phyloP scores from a whole-genome alignment of 2,329 filamentous ascomycete genomes.

The Arthrobotrys iridis region DNA sequence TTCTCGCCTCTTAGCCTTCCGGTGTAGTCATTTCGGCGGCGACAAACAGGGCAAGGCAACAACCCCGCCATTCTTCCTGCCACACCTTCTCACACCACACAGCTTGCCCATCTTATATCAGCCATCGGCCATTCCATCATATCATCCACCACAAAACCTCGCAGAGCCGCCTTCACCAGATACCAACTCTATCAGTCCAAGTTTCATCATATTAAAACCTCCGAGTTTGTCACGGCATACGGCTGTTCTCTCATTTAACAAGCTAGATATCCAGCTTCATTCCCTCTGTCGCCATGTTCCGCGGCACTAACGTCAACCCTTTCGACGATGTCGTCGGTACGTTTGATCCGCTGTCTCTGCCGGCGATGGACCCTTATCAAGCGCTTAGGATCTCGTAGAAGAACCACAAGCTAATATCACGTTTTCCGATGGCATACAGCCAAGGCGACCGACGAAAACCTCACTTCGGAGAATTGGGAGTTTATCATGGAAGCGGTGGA shows the following conservation, averaged over 20 bases:
- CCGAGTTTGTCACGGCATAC: background rate
- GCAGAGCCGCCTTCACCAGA: conserved; percentile 22
- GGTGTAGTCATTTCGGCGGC: conserved; percentile 6
- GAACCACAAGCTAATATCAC: conserved; percentile 4
- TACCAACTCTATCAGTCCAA: background rate
- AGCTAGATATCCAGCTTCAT: background rate
- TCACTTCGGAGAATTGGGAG: conserved; percentile 83
- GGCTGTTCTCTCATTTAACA: background rate
- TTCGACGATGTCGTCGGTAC: conserved; percentile 53
- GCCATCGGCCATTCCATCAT: conserved; percentile 31
- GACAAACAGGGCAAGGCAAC: conserved; percentile 37
- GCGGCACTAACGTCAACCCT: conserved; percentile 43
- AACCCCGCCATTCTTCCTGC: conserved; percentile 53
- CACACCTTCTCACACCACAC: conserved; percentile 29
- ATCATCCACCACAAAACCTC: background rate
- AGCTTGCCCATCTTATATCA: conserved; percentile 23
- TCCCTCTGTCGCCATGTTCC: conserved; percentile 47
- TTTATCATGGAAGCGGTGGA: conserved; percentile 65
- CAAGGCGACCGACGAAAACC: conserved; percentile 95
- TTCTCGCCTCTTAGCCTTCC: background rate
- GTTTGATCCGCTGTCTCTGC: conserved; percentile 17
- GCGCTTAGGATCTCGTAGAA: background rate
- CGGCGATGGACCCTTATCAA: background rate
- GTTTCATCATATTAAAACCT: background rate
- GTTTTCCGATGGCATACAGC: conserved; percentile 63